phyloP scores from a whole-genome alignment of 169 alveolate genomes.

The Cyclospora cayetanensis region DNA sequence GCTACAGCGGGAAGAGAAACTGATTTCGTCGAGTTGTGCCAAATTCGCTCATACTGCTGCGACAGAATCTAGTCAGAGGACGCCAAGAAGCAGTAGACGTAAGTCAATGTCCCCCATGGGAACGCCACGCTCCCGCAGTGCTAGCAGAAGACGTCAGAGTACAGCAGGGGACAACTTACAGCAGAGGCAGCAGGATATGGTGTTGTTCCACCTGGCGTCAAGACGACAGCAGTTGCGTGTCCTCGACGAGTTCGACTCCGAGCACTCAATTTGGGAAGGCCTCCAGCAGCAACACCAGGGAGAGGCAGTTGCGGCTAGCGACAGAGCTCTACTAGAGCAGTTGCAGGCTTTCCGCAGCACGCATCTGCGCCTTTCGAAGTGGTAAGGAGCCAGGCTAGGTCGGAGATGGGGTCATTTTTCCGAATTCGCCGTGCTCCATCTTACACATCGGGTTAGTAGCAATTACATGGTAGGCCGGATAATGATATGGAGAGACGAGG shows the following conservation, averaged over 20 bases:
- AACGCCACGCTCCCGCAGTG: conserved; percentile 45
- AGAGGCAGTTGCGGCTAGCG: neutral
- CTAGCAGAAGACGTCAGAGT: conserved; percentile 46
- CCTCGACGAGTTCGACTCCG: conserved; percentile 7
- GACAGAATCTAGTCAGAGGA: conserved; percentile 10
- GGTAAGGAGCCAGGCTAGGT: too few species aligned
- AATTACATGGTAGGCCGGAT: too few species aligned
- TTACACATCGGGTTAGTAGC: neutral
- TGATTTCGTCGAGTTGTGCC: neutral
- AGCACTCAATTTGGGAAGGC: neutral
- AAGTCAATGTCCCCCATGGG: conserved; percentile 14
- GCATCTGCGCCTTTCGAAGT: conserved; percentile 55
- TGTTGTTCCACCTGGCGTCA: conserved; percentile 56
- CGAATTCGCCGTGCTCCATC: too few species aligned
- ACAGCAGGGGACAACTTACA: conserved; percentile 45
- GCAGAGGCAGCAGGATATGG: conserved; percentile 53
- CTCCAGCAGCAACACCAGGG: neutral
- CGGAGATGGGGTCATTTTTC: too few species aligned
- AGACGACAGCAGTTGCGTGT: conserved; percentile 61
- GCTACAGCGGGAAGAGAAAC: conserved; percentile 21
- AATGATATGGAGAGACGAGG: too few species aligned
- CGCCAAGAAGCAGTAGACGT: conserved; percentile 57
- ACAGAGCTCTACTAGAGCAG: neutral
- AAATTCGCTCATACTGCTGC: conserved; percentile 17
- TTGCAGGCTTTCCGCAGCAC: conserved; percentile 49